A percentile compares a stretch with the other conserved stretches of the same genome.
These are phyloP conservation scores for Neurospora sp. DNA, from an alignment of 495 filamentous ascomycete genomes.

Conservation along the genomic window DNA sequence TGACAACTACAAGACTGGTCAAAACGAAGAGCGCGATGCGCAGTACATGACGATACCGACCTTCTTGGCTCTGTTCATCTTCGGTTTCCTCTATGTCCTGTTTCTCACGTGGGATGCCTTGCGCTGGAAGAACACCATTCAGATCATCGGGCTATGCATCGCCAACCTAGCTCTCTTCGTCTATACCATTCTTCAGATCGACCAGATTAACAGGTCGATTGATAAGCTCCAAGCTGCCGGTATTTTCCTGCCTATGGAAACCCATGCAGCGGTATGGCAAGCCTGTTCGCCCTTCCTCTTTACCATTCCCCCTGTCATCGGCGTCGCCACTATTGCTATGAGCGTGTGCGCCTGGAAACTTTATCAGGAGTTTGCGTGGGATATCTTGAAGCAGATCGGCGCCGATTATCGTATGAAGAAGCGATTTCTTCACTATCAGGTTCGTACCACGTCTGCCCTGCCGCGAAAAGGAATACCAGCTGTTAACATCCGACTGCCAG, in stretches of 20 bases:
- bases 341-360: conserved; percentile 79
- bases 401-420: conserved; percentile 95
- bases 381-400: conserved; percentile 97
- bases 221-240: conserved; percentile 26
- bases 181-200: conserved; percentile 84
- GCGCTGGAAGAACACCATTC: conserved; percentile 94
- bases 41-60: conserved; percentile 67
- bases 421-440: conserved; percentile 92
- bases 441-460: conserved; percentile 27
- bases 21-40: conserved; percentile 23
- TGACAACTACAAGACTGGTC: conserved; percentile 4
- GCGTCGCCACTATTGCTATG: conserved; percentile 60
- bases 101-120: conserved; percentile 87
- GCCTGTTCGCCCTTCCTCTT: conserved; percentile 66
- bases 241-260: conserved; percentile 26
- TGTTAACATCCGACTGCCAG: conserved; percentile 40
- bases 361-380: conserved; percentile 98
- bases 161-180: conserved; percentile 86
- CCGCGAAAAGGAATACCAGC: neutral
- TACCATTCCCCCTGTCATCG: conserved; percentile 77
- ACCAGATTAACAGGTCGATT: conserved; percentile 73
- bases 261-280: conserved; percentile 47
- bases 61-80: conserved; percentile 93
- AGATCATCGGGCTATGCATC: conserved; percentile 87
- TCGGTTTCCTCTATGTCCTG: conserved; percentile 88